Evolutionary conservation across 805 yeast species (phyloP).

Genomic region (Sugiyamaella mastotermitis): DNA sequence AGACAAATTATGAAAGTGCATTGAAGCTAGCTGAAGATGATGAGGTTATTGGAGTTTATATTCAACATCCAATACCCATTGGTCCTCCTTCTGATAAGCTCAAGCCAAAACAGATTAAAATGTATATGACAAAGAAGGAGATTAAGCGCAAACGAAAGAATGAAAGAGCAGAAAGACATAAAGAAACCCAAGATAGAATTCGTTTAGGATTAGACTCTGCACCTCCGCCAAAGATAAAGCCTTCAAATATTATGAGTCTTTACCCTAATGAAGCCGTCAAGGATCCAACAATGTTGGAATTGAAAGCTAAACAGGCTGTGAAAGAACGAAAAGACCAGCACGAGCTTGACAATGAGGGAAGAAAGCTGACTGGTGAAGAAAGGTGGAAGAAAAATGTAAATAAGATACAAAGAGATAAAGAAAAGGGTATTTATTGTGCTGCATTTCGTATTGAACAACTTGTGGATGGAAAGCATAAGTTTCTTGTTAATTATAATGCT

Average conservation of each 20-base stretch:
- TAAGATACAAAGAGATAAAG: conserved; percentile 44
- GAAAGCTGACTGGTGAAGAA: conserved; percentile 59
- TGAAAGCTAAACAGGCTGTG: conserved; percentile 61
- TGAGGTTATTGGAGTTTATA: conserved; percentile 47
- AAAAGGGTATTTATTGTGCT: conserved; percentile 47
- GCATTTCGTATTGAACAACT: conserved; percentile 55
- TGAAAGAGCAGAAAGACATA: conserved; percentile 54
- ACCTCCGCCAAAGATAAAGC: conserved; percentile 82
- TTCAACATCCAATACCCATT: conserved; percentile 77
- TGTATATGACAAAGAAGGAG: conserved; percentile 72
- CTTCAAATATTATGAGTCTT: conserved; percentile 80
- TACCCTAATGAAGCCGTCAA: conserved; percentile 76
- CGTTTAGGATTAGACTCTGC: conserved; percentile 78
- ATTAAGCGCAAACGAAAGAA: conserved; percentile 65
- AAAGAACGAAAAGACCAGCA: conserved; percentile 56
- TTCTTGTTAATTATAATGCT: conserved; percentile 75
- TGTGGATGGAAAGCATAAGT: conserved; percentile 60
- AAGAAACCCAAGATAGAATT: conserved; percentile 71
- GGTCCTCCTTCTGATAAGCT: conserved; percentile 44
- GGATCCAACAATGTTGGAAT: conserved; percentile 86
- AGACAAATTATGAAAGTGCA: conserved; percentile 23
- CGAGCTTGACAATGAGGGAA: conserved; percentile 48
- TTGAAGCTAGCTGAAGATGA: not conserved
- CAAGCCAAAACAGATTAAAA: conserved; percentile 35
- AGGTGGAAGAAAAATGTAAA: conserved; percentile 42